These are phyloP conservation scores for Blastomyces gilchristii DNA, from an alignment of 2,329 filamentous ascomycete species.

Conservation along the genomic window DNA sequence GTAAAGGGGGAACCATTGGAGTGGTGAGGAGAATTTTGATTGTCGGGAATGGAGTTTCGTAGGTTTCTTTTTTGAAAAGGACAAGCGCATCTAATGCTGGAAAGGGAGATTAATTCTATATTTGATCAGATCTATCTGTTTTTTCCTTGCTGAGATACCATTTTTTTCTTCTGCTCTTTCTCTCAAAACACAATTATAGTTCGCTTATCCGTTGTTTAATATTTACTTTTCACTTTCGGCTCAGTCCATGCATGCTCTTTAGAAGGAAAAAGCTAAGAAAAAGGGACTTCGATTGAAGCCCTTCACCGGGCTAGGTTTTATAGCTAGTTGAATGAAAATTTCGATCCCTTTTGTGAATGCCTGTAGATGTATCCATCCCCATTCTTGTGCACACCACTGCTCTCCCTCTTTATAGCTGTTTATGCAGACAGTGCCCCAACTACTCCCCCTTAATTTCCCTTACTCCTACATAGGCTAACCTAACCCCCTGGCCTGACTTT, in stretches of 20 bases:
- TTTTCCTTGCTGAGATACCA: not conserved
- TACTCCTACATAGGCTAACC: not conserved
- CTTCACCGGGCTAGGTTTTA: not conserved
- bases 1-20: constrained; percentile 76
- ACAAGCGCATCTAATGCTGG: not conserved
- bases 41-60: not conserved
- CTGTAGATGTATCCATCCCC: not conserved
- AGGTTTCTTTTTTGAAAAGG: not conserved
- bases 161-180: not conserved
- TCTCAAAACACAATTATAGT: not conserved
- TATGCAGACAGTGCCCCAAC: not conserved
- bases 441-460: not conserved
- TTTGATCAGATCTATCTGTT: not conserved
- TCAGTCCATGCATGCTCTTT: not conserved
- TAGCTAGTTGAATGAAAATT: not conserved
- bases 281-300: not conserved
- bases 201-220: not conserved
- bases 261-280: not conserved
- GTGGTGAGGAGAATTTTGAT: constrained; percentile 49
- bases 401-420: not conserved
- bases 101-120: not conserved
- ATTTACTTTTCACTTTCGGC: not conserved
- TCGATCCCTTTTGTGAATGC: not conserved
- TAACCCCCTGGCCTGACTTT: too few species aligned
- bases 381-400: not conserved